A percentile compares a stretch with the other conserved stretches of the same genome.
Evolutionary conservation across 1,284 basidiomycete species (phyloP).

Genomic region (Rhodotorula sp.): DNA sequence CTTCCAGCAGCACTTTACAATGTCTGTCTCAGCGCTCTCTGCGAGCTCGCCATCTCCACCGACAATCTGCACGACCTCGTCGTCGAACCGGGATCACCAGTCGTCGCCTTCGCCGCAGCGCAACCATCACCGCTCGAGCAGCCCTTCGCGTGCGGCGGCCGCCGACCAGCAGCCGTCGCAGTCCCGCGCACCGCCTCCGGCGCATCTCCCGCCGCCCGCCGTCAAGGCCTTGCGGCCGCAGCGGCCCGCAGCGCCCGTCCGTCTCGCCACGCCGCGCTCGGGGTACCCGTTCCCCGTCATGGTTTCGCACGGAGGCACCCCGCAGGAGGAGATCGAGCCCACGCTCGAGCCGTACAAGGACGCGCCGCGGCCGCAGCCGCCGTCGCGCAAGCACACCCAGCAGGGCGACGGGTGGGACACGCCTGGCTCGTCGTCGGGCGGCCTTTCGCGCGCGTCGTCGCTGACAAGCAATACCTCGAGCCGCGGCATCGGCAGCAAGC

Average conservation of each 20-base stretch:
- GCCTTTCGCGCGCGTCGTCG: background rate
- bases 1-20: too few species aligned
- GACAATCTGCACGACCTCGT: background rate
- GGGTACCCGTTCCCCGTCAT: slow-evolving; percentile 33
- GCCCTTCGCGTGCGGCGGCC: background rate
- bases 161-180: background rate
- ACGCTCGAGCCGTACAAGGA: background rate
- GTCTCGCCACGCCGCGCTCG: slow-evolving; percentile 15
- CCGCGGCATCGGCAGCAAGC: too few species aligned
- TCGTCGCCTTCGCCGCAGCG: slow-evolving; percentile 1
- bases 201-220: background rate
- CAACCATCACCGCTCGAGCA: slow-evolving; percentile 11
- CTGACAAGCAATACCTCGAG: background rate
- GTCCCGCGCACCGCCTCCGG: background rate
- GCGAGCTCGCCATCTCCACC: background rate
- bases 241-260: slow-evolving; percentile 5
- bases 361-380: background rate
- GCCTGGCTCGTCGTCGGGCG: background rate
- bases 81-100: background rate
- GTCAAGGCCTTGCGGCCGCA: background rate
- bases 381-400: background rate
- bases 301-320: background rate
- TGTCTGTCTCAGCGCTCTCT: background rate
- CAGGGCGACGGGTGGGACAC: slow-evolving; percentile 15
- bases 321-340: background rate